Evolutionary conservation across 345 rosid species (phyloP), one percentile per base, ranked within the genome.

Genomic region (Adansonia digitata): DNA sequence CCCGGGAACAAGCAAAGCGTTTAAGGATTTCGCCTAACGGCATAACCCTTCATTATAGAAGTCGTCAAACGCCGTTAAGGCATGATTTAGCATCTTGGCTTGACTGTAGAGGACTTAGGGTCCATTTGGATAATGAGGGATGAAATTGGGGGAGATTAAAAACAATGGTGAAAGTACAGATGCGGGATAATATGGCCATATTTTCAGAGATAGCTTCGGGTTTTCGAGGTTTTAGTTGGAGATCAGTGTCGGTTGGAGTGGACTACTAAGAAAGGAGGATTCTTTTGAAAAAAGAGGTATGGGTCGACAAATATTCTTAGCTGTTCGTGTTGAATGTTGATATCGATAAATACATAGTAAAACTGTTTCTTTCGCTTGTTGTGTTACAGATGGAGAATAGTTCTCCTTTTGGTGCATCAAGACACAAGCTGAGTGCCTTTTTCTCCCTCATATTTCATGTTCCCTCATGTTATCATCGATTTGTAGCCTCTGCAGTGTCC

Each of bases 401-500:
- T 69, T 95, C 98, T 75, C 93, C 93, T 81, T 95, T 95, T 81
- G 97, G 88, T 37, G 88, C 98, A 78, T 90, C 99, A 75, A 84
- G 87, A 72, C 97, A 95, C 90, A 95, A 91, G 84, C 85, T 95
- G 27, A 93, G 97, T 82, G 96, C 98, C 68, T 93, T 95, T 86
- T 93, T 89, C 87, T 89, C 98, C 77, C 96, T 95, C 66, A 86
- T 95, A 83, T 95, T 95, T 80, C 96, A 97, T 69, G 93, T 89
- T 83, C 93, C 99, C 31, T 93, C 99, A 51, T 95, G 98, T 77
- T 97, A 95, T 81, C 98, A 93, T 81, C 97, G 93, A 81, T 88
- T 93, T 73, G 84, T 93, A 78, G 99, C 99, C 77, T 93, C 98
- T 80, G 90, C 99, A 17, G 77, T 95, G 84, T 97, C 91, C 80